Percentiles rank a stretch among this genome's conserved stretches.
Evolutionary conservation across 2,329 filamentous ascomycete species (phyloP).

Genomic region (Ophiocordyceps camponoti-saundersi): DNA sequence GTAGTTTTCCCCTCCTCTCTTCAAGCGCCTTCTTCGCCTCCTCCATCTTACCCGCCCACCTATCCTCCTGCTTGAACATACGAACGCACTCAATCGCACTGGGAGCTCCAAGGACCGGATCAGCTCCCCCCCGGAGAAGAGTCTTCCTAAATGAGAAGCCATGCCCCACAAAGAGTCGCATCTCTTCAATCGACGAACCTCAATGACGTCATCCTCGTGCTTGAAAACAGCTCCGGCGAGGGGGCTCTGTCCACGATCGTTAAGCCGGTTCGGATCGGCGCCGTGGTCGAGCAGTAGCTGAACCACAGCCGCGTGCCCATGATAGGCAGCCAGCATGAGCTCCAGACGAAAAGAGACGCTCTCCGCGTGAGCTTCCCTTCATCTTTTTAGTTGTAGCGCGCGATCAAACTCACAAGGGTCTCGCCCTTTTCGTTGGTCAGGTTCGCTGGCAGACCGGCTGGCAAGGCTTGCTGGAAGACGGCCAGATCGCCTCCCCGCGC

Average conservation of each 20-base stretch:
- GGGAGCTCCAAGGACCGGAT: slow-evolving; percentile 33
- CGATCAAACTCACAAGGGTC: slow-evolving; percentile 40
- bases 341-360: slow-evolving; percentile 8
- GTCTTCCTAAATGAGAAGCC: slow-evolving; percentile 14
- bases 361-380: background rate
- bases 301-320: slow-evolving; percentile 46
- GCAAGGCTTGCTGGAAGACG: slow-evolving; percentile 44
- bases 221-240: slow-evolving; percentile 61
- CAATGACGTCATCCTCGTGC: slow-evolving; percentile 46
- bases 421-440: slow-evolving; percentile 60
- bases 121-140: slow-evolving; percentile 33
- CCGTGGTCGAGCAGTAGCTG: slow-evolving; percentile 42
- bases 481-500: slow-evolving; percentile 41
- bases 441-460: slow-evolving; percentile 49
- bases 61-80: slow-evolving; percentile 34
- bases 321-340: slow-evolving; percentile 59
- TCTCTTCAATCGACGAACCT: slow-evolving; percentile 23
- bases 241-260: slow-evolving; percentile 51
- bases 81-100: slow-evolving; percentile 29
- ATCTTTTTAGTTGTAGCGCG: too few species aligned
- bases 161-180: too few species aligned
- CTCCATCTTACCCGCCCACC: slow-evolving; percentile 32
- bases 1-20: background rate
- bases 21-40: too few species aligned
- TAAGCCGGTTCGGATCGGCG: slow-evolving; percentile 50